phyloP scores from a whole-genome alignment of 2,329 filamentous ascomycete species.

The Alternaria solani region DNA sequence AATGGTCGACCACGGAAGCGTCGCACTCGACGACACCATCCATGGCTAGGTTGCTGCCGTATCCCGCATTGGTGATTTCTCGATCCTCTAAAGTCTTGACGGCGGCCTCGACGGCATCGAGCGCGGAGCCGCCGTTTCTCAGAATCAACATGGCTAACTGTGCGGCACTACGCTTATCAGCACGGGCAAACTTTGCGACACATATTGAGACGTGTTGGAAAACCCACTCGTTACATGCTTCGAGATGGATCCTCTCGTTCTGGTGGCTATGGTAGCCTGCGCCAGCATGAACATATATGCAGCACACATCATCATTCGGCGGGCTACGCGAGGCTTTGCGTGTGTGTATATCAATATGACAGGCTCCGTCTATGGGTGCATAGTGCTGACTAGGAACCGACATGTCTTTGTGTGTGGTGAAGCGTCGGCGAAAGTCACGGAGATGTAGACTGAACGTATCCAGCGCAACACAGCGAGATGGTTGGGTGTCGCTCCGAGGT shows the following conservation, averaged over 20 bases:
- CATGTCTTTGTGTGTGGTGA: conserved; percentile 38
- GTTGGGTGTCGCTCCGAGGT: background rate
- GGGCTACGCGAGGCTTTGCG: conserved; percentile 53
- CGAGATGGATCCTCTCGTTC: conserved; percentile 85
- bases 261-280: conserved; percentile 90
- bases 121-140: conserved; percentile 77
- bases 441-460: conserved; percentile 35
- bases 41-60: conserved; percentile 91
- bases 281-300: conserved; percentile 94
- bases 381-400: conserved; percentile 29
- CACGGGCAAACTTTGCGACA: background rate
- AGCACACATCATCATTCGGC: conserved; percentile 63
- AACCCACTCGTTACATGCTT: conserved; percentile 86
- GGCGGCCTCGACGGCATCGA: conserved; percentile 89
- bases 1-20: conserved; percentile 89
- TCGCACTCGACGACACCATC: conserved; percentile 94
- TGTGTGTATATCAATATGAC: conserved; percentile 27
- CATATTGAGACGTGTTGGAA: background rate
- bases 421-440: conserved; percentile 36
- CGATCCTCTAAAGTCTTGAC: conserved; percentile 89
- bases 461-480: conserved; percentile 10
- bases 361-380: conserved; percentile 34
- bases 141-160: conserved; percentile 82
- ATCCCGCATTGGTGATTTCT: conserved; percentile 96
- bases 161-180: conserved; percentile 69